Evolutionary conservation across 2,329 filamentous ascomycete genomes (phyloP).

Genomic region (Aspergillus terreus): DNA sequence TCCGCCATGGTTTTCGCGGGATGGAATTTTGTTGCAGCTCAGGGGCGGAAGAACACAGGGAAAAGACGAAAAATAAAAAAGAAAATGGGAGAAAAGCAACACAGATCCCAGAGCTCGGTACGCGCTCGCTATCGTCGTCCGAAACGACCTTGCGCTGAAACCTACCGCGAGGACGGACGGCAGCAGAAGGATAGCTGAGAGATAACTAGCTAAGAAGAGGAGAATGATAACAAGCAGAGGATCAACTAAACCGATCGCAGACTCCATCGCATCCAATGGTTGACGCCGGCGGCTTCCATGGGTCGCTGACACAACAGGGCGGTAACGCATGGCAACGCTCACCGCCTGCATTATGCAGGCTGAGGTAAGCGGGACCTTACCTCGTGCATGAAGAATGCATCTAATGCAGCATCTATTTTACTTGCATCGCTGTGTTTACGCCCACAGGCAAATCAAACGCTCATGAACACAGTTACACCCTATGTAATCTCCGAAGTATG

Average conservation of each 20-base stretch:
- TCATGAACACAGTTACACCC: neutral
- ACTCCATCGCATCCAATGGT: conserved; percentile 18
- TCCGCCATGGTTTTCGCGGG: conserved; percentile 35
- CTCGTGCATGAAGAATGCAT: neutral
- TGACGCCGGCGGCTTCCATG: conserved; percentile 15
- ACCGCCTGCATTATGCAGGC: conserved; percentile 9
- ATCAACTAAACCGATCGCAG: conserved; percentile 4
- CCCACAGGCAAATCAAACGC: neutral
- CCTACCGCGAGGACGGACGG: conserved; percentile 7
- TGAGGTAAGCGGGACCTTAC: neutral
- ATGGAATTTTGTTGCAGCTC: conserved; percentile 10
- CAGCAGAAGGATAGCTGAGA: conserved; percentile 2
- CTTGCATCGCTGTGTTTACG: neutral
- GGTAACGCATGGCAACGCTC: conserved; percentile 23
- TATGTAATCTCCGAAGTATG: neutral
- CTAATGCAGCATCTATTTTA: neutral
- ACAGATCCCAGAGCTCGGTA: conserved; percentile 7
- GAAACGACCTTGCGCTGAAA: conserved; percentile 14
- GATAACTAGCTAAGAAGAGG: neutral
- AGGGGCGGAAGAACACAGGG: conserved; percentile 8
- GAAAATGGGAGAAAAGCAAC: conserved; percentile 1
- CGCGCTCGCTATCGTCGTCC: conserved; percentile 12
- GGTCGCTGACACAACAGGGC: conserved; percentile 16
- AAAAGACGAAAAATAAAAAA: conserved; percentile 7
- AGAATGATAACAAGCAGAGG: neutral